Conservation (phyloP, 805 yeast genomes). For the Ogataea minuta region DNA sequence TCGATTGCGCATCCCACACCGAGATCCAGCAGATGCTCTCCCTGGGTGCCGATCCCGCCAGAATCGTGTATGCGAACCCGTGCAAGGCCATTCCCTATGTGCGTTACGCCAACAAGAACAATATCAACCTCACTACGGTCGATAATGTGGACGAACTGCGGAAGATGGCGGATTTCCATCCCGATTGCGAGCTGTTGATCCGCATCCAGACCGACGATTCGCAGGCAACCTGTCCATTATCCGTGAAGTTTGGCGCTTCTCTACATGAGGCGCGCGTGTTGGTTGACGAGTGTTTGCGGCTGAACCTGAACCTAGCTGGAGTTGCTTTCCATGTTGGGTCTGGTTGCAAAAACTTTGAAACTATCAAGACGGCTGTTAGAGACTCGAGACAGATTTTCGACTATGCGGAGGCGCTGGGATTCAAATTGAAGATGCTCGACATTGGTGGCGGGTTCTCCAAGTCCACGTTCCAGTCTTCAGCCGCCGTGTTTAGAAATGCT, state of each 20-base stretch:
- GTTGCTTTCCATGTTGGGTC: constrained; percentile 96
- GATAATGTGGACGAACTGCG: constrained; percentile 83
- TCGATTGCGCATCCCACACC: constrained; percentile 89
- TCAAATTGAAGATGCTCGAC: constrained; percentile 54
- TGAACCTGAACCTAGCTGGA: constrained; percentile 69
- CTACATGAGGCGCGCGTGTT: constrained; percentile 51
- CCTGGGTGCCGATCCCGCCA: constrained; percentile 59
- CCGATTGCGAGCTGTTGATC: constrained; percentile 66
- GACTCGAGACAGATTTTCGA: constrained; percentile 73
- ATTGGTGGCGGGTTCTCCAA: constrained; percentile 92
- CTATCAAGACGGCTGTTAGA: constrained; percentile 66
- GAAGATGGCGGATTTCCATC: constrained; percentile 68
- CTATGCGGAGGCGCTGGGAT: constrained; percentile 46
- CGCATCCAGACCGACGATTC: constrained; percentile 90
- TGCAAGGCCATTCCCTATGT: constrained; percentile 85
- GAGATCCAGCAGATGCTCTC: constrained; percentile 70
- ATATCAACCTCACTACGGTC: constrained; percentile 76
- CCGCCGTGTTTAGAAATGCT: constrained; percentile 53
- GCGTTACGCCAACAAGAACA: constrained; percentile 58
- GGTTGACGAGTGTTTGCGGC: constrained; percentile 57
- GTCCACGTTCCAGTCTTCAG: constrained; percentile 55
- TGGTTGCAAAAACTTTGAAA: constrained; percentile 73
- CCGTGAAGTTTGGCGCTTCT: constrained; percentile 87
- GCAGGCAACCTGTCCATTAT: constrained; percentile 78
- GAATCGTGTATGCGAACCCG: constrained; percentile 90